Evolutionary conservation across 2,329 filamentous ascomycete species (phyloP).

Genomic region (Epichloe coenophiala): DNA sequence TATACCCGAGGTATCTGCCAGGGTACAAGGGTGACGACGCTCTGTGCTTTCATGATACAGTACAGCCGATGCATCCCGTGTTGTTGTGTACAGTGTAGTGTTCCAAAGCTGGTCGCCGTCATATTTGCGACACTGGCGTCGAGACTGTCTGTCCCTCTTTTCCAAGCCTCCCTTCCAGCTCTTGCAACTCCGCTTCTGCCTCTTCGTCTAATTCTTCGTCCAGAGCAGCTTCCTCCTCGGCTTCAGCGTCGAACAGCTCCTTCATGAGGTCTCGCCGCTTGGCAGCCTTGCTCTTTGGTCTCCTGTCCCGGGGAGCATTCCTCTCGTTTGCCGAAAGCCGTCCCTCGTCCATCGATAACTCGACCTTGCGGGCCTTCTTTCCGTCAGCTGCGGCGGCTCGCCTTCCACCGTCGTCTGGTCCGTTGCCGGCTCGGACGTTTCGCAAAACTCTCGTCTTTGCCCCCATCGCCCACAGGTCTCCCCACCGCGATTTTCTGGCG

Average conservation of each 20-base stretch:
- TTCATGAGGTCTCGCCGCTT: slow-evolving; percentile 25
- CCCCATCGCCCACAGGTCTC: slow-evolving; percentile 88
- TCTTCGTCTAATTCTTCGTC: slow-evolving; percentile 20
- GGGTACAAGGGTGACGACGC: too few relatives aligned
- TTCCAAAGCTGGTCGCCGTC: not conserved
- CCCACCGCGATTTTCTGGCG: slow-evolving; percentile 81
- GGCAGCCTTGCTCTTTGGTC: slow-evolving; percentile 28
- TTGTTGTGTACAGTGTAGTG: not conserved
- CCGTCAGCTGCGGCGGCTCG: slow-evolving; percentile 21
- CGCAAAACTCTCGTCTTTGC: slow-evolving; percentile 68
- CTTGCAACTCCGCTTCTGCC: slow-evolving; percentile 13
- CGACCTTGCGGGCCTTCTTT: slow-evolving; percentile 28
- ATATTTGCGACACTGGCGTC: not conserved
- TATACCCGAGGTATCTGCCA: too few relatives aligned
- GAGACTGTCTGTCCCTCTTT: not conserved
- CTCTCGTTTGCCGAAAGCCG: slow-evolving; percentile 26
- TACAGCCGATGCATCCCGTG: not conserved
- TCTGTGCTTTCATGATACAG: not conserved
- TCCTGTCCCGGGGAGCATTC: slow-evolving; percentile 21
- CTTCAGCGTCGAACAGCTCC: slow-evolving; percentile 24
- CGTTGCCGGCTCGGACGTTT: slow-evolving; percentile 44
- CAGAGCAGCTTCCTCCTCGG: slow-evolving; percentile 17
- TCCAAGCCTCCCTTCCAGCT: not conserved
- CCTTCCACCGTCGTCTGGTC: slow-evolving; percentile 32
- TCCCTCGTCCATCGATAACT: slow-evolving; percentile 18